Evolutionary conservation across 129 eudicot genomes (phyloP), one percentile per base, ranked within the genome.

Genomic region (Tagetes patula): DNA sequence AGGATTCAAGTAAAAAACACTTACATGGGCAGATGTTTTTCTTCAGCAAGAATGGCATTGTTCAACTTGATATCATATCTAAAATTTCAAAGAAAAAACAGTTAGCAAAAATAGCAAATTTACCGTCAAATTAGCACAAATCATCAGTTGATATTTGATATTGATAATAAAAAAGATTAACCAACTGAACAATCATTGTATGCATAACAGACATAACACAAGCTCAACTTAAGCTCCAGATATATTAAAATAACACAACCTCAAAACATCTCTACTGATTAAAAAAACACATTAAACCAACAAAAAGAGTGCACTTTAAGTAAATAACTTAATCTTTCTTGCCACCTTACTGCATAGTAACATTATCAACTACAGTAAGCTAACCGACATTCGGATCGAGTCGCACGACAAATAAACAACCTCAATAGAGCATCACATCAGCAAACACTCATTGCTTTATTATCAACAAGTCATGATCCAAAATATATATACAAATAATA

Each of bases 31-130:
- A 87, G 32, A 81, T 94, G 98, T 76, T 94, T 94, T 10, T 94
- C 98, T 80, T 94, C 98, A 0, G 98, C 98, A 45, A 94, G 97
- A 65, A 94, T 94, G 1, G 98, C 98, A 72, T 90, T 82, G 78
- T 94, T 94, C 71, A 78, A 46, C 77, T 90, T 86, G 74, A 94
- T 41, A 66, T 77, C 98, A 70, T 86, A 94, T 58, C 98, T 90
- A 72, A 4, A 69, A 62, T 39, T 68, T 65, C 62, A 59, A 65
- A 72, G 7, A 58, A 59, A 27, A 9, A 27, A 11, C 31, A 34
- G 36, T 72, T 43, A 72, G 53, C 12, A 12, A 12, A 14, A 65
- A 63, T 30, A 55, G n/a, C 54, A 36, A 33, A 8, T n/a, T 63
- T 13, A 7, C 8, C 62, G 11, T 11, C 42, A 60, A 10, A 69